Base-by-base conservation (phyloP, 805 yeast genomes). In the Ogataea kodamae region DNA sequence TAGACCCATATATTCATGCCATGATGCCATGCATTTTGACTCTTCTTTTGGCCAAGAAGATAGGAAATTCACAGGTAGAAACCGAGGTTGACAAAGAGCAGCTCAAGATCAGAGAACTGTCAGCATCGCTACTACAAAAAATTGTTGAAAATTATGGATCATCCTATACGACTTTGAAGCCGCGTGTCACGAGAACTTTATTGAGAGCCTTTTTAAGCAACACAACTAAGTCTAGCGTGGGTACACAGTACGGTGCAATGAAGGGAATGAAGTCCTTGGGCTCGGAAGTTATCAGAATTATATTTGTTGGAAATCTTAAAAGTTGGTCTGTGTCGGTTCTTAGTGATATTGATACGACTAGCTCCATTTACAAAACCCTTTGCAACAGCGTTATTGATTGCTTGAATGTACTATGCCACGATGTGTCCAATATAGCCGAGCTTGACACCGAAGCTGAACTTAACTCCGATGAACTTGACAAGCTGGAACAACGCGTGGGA, bases 1-100 rank as follows among this genome's bases (percentile, higher is more conserved):
- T 90, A 40, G 97, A 90, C 47, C 98, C 97, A 8, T 90, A 90
- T 53, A 87, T 92, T 28, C 98, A 94, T 63, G 90, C 96, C 1
- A 65, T 92, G 48, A 87, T 92, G 85, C 98, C 99, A n/a, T 86
- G 96, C 41, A 81, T 92, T 20, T 68, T 92, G 46, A 92, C 99
- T 0, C 68, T 90, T 13, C 69, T 92, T 26, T 70, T 92, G 30
- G 97, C 97, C 2, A 88, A 88, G 52, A 76, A 85, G 41, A 73
- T 90, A n/a, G 97, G 97, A 3, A 50, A 52, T 6, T 20, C 46
- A 5, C 45, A 42, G 22, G 46, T 45, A 3, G 43, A 42, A 5
- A 31, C 42, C 7, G 54, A 48, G 19, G 52, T 48, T 17, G 37
- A 54, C 5, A 36, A 48, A 9, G 59, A 59, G 25, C 70, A 65